Evolutionary conservation across 352 stramenopile genomes (phyloP), one percentile per base, ranked within the genome.

Genomic region (Pythium graminicola): DNA sequence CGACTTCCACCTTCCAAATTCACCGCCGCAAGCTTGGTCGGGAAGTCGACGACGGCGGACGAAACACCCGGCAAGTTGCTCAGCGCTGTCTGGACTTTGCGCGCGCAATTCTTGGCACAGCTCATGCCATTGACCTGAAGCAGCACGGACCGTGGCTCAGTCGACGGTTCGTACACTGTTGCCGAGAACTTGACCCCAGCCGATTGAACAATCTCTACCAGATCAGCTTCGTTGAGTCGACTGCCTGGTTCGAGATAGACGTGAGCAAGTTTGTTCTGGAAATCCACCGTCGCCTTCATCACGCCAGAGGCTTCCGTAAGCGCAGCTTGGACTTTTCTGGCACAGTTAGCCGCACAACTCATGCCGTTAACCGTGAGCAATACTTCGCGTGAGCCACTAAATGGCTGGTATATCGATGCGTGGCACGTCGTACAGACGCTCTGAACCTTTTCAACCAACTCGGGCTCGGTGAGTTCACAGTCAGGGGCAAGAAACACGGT

Each of bases 341-440:
- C 78, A 32, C 82, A 92, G 35, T 89, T 89, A 50, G 87, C 89
- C 14, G 74, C 75, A 46, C 81, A 91, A 40, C 71, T 88, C 84
- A 95, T 92, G 17, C 82, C 84, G 4, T 73, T 66, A 14, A 95
- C 59, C 17, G 72, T 50, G 11, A 95, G 56, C 16, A 74, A 36
- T 40, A 92, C 67, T 4, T 17, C 72, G 76, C 33, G 33, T 36
- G 31, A 36, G 31, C 31, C 31, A 14, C 31, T 36, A 14, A 36
- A 61, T 19, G 77, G 73, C 3, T 68, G 64, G 14, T 67, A 69
- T 2, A 85, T 41, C 10, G 60, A 73, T 20, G 81, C 81, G 6
- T 63, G 70, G 42, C 90, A 92, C 59, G 90, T 89, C 31, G 75
- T 41, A 5, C 31, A 36, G 8, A 36, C 69, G 6, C 60, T 61